Percentiles rank a stretch among this genome's conserved stretches.
These are phyloP conservation scores for Blumeriella jaapii DNA, from an alignment of 2,329 filamentous ascomycete species.

Conservation along the genomic window DNA sequence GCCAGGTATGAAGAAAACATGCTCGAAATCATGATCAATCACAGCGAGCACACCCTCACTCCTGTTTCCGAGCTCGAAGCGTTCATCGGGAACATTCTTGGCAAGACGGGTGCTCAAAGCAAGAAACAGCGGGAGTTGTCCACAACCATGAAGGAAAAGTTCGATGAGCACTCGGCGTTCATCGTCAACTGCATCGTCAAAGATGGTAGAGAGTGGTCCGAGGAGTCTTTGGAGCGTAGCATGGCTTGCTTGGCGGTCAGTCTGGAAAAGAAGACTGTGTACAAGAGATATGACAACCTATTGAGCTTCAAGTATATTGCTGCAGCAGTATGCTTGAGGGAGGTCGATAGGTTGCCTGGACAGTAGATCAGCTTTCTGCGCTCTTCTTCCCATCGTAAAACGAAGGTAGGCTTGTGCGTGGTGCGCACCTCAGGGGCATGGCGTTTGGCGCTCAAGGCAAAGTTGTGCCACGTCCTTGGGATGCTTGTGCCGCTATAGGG, in stretches of 20 bases:
- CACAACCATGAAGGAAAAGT: constrained; percentile 32
- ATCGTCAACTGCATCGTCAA: constrained; percentile 33
- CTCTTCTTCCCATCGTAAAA: too few species aligned
- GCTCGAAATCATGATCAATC: constrained; percentile 34
- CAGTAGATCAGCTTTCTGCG: too few species aligned
- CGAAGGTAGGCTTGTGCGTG: too few species aligned
- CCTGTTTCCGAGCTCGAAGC: constrained; percentile 41
- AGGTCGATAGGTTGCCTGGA: constrained; percentile 29
- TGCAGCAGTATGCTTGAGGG: constrained; percentile 37
- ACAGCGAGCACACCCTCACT: constrained; percentile 30
- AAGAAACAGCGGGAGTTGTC: constrained; percentile 32
- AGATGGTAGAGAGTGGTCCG: constrained; percentile 27
- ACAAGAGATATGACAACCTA: constrained; percentile 27
- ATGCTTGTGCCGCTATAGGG: too few species aligned
- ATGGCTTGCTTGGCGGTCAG: constrained; percentile 38
- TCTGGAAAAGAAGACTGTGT: constrained; percentile 23
- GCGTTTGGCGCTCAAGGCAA: too few species aligned
- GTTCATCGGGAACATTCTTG: constrained; percentile 46
- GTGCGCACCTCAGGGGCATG: too few species aligned
- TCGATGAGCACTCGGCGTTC: constrained; percentile 30
- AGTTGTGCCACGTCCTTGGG: too few species aligned
- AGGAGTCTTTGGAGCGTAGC: constrained; percentile 36
- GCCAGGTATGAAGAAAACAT: constrained; percentile 42
- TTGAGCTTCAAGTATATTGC: constrained; percentile 42
- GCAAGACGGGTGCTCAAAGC: constrained; percentile 32